A percentile compares a stretch with the other conserved stretches of the same genome.
Conservation (phyloP, 441 rosid species). For the Theobroma grandiflorum region DNA sequence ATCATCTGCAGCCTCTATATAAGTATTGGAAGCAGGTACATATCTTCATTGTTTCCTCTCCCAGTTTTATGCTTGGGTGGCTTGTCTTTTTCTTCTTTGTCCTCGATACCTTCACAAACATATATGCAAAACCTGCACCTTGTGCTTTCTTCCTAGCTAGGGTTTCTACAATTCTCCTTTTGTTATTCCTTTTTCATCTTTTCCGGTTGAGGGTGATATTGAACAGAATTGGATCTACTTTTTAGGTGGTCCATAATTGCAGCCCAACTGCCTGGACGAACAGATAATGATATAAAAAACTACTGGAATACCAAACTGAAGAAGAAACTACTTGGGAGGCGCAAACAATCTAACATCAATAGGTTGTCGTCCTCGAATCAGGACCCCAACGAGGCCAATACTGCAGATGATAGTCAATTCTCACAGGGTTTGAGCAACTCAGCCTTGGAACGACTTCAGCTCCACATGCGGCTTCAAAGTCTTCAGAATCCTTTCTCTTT, state of each 20-base stretch:
- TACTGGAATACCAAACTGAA: slow-evolving; percentile 96
- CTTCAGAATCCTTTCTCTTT: slow-evolving; percentile 71
- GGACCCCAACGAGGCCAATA: slow-evolving; percentile 34
- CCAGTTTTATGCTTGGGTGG: slow-evolving; percentile 27
- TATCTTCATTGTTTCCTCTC: slow-evolving; percentile 20
- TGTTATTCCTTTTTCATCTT: slow-evolving; percentile 35
- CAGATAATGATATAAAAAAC: slow-evolving; percentile 93
- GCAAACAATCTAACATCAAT: slow-evolving; percentile 57
- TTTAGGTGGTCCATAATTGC: slow-evolving; percentile 98
- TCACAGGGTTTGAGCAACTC: slow-evolving; percentile 74
- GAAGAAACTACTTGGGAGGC: slow-evolving; percentile 87
- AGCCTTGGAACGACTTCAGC: slow-evolving; percentile 91
- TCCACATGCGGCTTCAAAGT: slow-evolving; percentile 88
- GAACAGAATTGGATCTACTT: background rate
- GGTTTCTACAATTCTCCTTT: slow-evolving; percentile 26
- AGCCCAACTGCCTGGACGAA: slow-evolving; percentile 97
- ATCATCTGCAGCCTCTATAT: slow-evolving; percentile 95
- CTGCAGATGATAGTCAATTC: slow-evolving; percentile 40
- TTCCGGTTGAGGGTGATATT: slow-evolving; percentile 6
- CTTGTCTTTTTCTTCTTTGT: slow-evolving; percentile 47
- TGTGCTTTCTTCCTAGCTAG: background rate
- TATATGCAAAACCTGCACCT: background rate
- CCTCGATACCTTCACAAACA: slow-evolving; percentile 24
- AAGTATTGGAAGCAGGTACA: slow-evolving; percentile 94
- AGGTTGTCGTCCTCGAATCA: slow-evolving; percentile 40